phyloP scores from a whole-genome alignment of 495 filamentous ascomycete genomes.

The Neurospora africana region DNA sequence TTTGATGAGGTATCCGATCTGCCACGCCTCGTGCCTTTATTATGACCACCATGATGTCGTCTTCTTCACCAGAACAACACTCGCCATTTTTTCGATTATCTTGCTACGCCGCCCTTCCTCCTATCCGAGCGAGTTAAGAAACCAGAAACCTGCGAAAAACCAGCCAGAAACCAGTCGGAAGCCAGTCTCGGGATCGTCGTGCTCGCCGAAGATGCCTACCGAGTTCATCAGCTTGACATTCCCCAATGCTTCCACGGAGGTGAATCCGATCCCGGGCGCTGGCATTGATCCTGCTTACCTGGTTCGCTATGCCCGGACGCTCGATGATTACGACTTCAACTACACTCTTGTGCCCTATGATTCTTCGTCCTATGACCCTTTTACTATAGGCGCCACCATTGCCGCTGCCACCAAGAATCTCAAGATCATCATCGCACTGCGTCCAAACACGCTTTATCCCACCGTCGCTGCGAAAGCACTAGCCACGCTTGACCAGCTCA shows the following conservation, averaged over 20 bases:
- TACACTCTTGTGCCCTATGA: constrained; percentile 46
- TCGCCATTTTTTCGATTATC: not conserved
- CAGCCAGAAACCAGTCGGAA: not conserved
- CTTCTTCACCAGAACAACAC: not conserved
- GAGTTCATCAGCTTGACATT: constrained; percentile 46
- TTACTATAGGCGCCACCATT: constrained; percentile 42
- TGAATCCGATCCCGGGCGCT: constrained; percentile 37
- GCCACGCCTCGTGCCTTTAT: not conserved
- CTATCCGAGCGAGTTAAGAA: not conserved
- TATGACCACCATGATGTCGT: not conserved
- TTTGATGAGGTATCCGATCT: not conserved
- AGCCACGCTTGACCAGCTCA: constrained; percentile 43
- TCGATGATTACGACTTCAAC: constrained; percentile 45
- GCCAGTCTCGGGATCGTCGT: not conserved
- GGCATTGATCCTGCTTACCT: constrained; percentile 38
- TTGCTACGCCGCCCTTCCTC: not conserved
- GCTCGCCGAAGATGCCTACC: constrained; percentile 29
- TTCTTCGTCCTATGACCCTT: constrained; percentile 41
- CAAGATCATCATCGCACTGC: constrained; percentile 47
- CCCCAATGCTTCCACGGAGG: constrained; percentile 39
- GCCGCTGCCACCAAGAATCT: constrained; percentile 40
- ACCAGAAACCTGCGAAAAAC: not conserved
- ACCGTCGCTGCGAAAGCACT: constrained; percentile 47
- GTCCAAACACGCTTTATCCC: constrained; percentile 44
- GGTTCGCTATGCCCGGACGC: constrained; percentile 35